Evolutionary conservation across 2,329 filamentous ascomycete species (phyloP).

Genomic region (Xylariomycetidae sp.): DNA sequence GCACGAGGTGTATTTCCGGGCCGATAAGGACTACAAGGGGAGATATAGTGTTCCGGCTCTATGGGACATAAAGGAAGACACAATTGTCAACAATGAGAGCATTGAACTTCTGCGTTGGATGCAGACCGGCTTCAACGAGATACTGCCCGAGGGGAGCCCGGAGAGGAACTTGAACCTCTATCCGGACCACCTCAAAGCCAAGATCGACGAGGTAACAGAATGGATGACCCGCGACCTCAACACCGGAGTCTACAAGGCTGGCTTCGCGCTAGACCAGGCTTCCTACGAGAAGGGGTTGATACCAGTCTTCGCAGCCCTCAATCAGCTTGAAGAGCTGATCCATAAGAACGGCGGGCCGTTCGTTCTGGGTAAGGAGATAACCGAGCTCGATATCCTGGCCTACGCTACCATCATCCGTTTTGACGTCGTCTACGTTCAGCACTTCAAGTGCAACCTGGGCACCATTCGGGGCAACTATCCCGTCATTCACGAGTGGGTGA

Average conservation of each 20-base stretch:
- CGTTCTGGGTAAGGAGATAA: conserved; percentile 49
- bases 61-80: conserved; percentile 54
- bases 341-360: conserved; percentile 40
- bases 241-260: conserved; percentile 56
- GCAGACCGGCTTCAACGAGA: conserved; percentile 48
- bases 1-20: conserved; percentile 59
- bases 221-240: conserved; percentile 57
- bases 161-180: conserved; percentile 45
- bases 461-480: conserved; percentile 58
- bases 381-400: conserved; percentile 54
- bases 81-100: conserved; percentile 58
- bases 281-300: conserved; percentile 50
- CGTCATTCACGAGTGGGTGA: conserved; percentile 56
- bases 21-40: conserved; percentile 55
- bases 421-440: conserved; percentile 58
- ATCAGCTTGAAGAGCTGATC: conserved; percentile 48
- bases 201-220: conserved; percentile 47
- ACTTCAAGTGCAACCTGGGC: conserved; percentile 63
- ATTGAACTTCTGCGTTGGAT: conserved; percentile 54
- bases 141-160: conserved; percentile 35
- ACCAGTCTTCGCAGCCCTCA: conserved; percentile 54
- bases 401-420: conserved; percentile 57
- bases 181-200: conserved; percentile 37
- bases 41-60: conserved; percentile 57
- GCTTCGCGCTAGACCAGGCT: conserved; percentile 52